Evolutionary conservation across 768 basidiomycete species (phyloP).

Genomic region (Tubosaeta sp.): DNA sequence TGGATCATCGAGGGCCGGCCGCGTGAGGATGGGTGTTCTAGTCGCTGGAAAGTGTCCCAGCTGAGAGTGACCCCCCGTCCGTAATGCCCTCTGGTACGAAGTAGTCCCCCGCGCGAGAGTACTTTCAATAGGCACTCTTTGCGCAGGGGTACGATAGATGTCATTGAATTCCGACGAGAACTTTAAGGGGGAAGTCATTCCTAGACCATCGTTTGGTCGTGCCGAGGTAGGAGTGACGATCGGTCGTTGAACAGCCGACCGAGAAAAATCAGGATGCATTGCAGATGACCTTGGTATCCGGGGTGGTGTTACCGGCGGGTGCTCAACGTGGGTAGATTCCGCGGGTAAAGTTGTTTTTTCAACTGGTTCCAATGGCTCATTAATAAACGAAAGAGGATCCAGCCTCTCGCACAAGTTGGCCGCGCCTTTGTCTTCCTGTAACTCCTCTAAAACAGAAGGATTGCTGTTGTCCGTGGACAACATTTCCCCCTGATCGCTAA

Average conservation of each 20-base stretch:
- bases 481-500: background rate
- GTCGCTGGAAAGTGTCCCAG: constrained; percentile 11
- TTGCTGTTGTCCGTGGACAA: background rate
- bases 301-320: constrained; percentile 20
- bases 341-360: constrained; percentile 8
- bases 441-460: background rate
- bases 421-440: constrained; percentile 26
- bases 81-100: constrained; percentile 44
- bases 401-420: constrained; percentile 37
- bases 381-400: constrained; percentile 55
- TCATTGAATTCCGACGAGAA: constrained; percentile 35
- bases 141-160: constrained; percentile 54
- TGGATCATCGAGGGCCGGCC: constrained; percentile 35
- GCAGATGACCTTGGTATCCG: constrained; percentile 12
- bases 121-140: constrained; percentile 54
- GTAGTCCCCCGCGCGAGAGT: constrained; percentile 47
- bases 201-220: constrained; percentile 13
- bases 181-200: constrained; percentile 31
- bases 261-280: constrained; percentile 16
- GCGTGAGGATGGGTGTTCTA: constrained; percentile 38
- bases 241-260: constrained; percentile 22
- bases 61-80: constrained; percentile 20
- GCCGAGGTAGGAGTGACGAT: constrained; percentile 28
- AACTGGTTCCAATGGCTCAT: constrained; percentile 34
- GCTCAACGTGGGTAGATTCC: constrained; percentile 9